These are phyloP conservation scores for Nakazawaea siamensis DNA, from an alignment of 805 yeast genomes.

Conservation along the genomic window DNA sequence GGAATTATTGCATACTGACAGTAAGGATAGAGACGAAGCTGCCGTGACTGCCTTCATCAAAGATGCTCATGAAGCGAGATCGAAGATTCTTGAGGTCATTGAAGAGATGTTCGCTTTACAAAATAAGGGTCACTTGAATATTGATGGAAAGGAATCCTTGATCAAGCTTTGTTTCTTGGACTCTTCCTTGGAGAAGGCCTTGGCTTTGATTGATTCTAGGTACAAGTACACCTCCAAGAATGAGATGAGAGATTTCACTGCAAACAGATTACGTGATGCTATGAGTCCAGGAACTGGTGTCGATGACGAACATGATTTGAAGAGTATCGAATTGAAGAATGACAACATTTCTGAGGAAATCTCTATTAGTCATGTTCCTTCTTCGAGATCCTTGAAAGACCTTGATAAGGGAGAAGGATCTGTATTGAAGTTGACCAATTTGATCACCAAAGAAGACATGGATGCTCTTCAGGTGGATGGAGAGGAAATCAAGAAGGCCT, in stretches of 20 bases:
- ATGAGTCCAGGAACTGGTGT: neutral
- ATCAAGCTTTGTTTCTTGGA: conserved; percentile 63
- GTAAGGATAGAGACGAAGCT: conserved; percentile 11
- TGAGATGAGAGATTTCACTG: neutral
- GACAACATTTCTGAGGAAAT: conserved; percentile 5
- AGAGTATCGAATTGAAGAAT: conserved; percentile 9
- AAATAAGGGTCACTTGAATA: conserved; percentile 41
- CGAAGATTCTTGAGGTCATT: conserved; percentile 38
- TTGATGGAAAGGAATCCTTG: conserved; percentile 70
- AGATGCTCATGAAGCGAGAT: conserved; percentile 30
- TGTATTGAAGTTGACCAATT: conserved; percentile 22
- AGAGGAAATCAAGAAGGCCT: conserved; percentile 26
- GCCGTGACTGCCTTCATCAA: conserved; percentile 22
- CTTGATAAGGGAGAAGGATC: conserved; percentile 35
- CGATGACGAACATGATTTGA: conserved; percentile 1
- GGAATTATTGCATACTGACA: conserved; percentile 13
- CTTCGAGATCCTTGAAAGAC: conserved; percentile 25
- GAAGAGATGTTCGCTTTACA: conserved; percentile 53
- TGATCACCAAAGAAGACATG: conserved; percentile 2
- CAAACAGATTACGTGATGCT: neutral
- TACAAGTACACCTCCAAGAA: conserved; percentile 4
- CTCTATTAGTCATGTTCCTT: conserved; percentile 15
- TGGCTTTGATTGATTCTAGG: conserved; percentile 22
- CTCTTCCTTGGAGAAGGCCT: conserved; percentile 54
- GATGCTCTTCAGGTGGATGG: neutral